Percentiles rank a stretch among this genome's conserved stretches.
These are phyloP conservation scores for Boeremia exigua DNA, from an alignment of 2,329 filamentous ascomycete genomes.

Conservation along the genomic window DNA sequence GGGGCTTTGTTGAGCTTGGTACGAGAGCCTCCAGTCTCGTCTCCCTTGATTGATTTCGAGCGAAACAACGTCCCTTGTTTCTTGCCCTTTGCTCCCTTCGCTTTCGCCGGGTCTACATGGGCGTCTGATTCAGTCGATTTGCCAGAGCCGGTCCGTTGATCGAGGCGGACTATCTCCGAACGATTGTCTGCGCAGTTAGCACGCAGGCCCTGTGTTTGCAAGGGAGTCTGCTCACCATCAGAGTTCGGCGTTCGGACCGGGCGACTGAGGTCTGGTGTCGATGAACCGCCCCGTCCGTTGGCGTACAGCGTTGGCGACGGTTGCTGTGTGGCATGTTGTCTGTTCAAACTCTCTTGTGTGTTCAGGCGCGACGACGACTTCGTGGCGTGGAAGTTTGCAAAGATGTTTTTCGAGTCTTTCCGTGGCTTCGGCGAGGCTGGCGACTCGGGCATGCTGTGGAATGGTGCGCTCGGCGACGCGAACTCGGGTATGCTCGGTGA, in stretches of 20 bases:
- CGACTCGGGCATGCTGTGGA: constrained; percentile 40
- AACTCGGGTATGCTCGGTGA: constrained; percentile 40
- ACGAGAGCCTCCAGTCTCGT: constrained; percentile 40
- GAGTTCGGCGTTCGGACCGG: constrained; percentile 46
- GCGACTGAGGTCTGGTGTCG: constrained; percentile 55
- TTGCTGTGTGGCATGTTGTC: constrained; percentile 44
- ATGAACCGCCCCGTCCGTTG: constrained; percentile 53
- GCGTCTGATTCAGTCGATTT: constrained; percentile 37
- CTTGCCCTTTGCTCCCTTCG: constrained; percentile 36
- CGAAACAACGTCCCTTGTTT: constrained; percentile 49
- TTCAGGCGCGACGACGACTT: constrained; percentile 54
- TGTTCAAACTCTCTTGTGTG: constrained; percentile 44
- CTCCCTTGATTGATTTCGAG: constrained; percentile 54
- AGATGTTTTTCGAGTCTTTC: constrained; percentile 53
- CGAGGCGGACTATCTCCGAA: constrained; percentile 38
- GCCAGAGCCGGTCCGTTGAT: constrained; percentile 38
- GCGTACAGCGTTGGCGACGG: constrained; percentile 45
- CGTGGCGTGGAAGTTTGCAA: constrained; percentile 56
- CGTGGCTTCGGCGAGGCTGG: constrained; percentile 45
- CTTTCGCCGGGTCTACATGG: constrained; percentile 30
- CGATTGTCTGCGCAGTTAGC: constrained; percentile 38
- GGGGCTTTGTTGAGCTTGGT: constrained; percentile 44
- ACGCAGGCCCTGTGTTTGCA: background rate
- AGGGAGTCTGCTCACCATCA: constrained; percentile 34
- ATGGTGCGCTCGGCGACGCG: constrained; percentile 39